A percentile compares a stretch with the other conserved stretches of the same genome.
Conservation (phyloP, 306 rosid species). For the Cucumis hystrix region DNA sequence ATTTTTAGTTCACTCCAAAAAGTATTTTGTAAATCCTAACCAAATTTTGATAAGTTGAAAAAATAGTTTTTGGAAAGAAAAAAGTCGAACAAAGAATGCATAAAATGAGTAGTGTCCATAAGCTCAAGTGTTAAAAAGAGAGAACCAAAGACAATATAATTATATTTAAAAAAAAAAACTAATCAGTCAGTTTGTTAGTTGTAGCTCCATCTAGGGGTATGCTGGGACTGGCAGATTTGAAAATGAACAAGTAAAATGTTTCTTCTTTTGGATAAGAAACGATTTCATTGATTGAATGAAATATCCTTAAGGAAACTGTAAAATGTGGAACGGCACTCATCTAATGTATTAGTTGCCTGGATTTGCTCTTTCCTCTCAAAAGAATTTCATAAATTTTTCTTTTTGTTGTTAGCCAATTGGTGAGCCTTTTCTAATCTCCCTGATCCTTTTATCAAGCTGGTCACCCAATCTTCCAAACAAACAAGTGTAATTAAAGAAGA, state of each 20-base stretch:
- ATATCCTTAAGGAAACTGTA: too few species aligned
- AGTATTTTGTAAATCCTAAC: neutral
- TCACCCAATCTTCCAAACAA: neutral
- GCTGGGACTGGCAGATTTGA: neutral
- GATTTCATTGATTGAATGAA: too few species aligned
- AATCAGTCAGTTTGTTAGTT: too few species aligned
- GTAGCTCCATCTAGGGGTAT: neutral
- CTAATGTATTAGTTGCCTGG: neutral
- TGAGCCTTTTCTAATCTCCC: neutral
- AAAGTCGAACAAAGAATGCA: neutral
- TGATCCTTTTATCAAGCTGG: neutral
- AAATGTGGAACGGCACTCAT: neutral
- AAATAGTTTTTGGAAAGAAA: neutral
- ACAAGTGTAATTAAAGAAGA: neutral
- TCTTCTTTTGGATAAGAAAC: neutral
- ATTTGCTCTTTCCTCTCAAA: neutral
- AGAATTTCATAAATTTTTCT: neutral
- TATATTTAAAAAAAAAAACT: neutral
- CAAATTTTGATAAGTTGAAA: neutral
- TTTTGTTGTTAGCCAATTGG: neutral
- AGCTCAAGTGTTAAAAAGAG: neutral
- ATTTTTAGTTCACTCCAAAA: neutral
- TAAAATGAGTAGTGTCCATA: neutral
- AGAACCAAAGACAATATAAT: neutral
- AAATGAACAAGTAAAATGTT: neutral